phyloP scores from a whole-genome alignment of 202 grass and related monocot species.

The Zizania palustris region DNA sequence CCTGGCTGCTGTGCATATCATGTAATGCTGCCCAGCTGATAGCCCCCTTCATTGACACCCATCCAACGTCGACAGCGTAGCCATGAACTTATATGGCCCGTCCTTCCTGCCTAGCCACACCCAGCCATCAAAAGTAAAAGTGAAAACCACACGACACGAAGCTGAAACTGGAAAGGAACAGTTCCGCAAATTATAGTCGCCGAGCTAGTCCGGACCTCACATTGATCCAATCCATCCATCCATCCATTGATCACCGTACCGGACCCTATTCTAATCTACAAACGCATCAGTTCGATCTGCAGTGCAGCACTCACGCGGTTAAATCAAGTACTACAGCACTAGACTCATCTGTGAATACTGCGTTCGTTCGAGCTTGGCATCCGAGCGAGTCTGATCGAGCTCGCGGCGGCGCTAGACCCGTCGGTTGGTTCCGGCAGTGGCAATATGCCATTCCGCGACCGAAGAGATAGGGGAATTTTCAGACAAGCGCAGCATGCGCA shows the following conservation, averaged over 20 bases:
- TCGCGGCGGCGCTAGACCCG: neutral
- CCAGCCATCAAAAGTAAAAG: conserved; percentile 13
- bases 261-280: neutral
- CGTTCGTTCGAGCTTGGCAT: no score
- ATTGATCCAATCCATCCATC: neutral
- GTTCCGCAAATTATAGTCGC: neutral
- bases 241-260: neutral
- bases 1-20: neutral
- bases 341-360: no score
- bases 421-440: conserved; percentile 41
- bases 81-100: conserved; percentile 2
- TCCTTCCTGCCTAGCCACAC: no score
- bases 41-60: conserved; percentile 15
- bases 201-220: neutral
- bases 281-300: neutral
- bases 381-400: no score
- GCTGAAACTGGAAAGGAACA: neutral
- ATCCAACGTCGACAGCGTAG: conserved; percentile 39
- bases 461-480: conserved; percentile 28
- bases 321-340: neutral
- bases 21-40: neutral
- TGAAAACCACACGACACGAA: neutral
- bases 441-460: conserved; percentile 44
- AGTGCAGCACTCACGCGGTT: neutral
- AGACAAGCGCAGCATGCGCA: conserved; percentile 28